Evolutionary conservation across 2,329 filamentous ascomycete species (phyloP).

Genomic region (Graphilbum ipis-grandicollis): DNA sequence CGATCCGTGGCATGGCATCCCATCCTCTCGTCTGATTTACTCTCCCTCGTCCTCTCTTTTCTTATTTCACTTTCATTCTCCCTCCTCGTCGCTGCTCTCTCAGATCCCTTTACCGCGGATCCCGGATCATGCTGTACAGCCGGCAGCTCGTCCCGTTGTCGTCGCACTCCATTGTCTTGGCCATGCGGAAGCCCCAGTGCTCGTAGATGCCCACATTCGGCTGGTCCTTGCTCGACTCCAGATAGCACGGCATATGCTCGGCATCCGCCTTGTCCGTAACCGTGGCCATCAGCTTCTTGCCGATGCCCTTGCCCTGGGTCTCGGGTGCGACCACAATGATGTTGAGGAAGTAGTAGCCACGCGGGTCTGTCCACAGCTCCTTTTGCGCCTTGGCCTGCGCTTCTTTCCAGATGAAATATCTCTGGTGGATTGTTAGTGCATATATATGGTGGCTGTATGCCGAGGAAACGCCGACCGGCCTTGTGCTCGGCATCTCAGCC

Average conservation of each 20-base stretch:
- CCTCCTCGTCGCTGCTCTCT: too few species aligned
- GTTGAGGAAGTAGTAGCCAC: constrained; percentile 62
- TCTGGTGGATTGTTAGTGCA: constrained; percentile 15
- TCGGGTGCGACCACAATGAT: constrained; percentile 53
- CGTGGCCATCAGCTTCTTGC: constrained; percentile 42
- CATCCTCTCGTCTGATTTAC: too few species aligned
- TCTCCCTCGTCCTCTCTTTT: too few species aligned
- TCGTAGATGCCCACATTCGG: constrained; percentile 58
- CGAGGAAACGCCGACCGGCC: neutral
- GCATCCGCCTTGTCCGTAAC: constrained; percentile 46
- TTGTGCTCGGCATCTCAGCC: too few species aligned
- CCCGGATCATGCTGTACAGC: constrained; percentile 30
- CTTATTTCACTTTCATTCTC: too few species aligned
- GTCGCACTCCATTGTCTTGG: constrained; percentile 48
- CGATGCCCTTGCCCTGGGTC: constrained; percentile 49
- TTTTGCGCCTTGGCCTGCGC: constrained; percentile 44
- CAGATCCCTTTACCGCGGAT: constrained; percentile 19
- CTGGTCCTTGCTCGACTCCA: constrained; percentile 50
- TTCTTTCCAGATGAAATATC: constrained; percentile 59
- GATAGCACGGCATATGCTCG: constrained; percentile 47
- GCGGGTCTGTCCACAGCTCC: constrained; percentile 44
- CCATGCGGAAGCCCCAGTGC: constrained; percentile 48
- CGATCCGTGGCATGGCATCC: too few species aligned
- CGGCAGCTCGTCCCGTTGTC: constrained; percentile 40
- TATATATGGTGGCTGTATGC: too few species aligned